Base-by-base conservation (phyloP, 306 rosid species). In the Rosa multiflora region DNA sequence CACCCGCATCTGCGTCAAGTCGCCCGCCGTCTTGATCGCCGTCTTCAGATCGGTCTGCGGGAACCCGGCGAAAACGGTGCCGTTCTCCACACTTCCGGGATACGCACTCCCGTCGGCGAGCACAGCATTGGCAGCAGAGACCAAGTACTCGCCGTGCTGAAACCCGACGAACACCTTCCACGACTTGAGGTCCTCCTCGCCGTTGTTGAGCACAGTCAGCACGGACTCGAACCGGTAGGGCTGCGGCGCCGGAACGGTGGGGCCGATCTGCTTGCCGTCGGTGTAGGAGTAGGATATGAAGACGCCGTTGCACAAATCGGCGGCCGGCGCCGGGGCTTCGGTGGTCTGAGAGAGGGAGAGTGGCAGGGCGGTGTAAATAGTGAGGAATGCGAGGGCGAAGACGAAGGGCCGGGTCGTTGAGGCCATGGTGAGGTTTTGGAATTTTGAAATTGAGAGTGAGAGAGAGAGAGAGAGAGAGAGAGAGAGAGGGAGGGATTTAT, bases 21-120 rank as follows among this genome's bases (percentile, higher is more conserved):
- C 99, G 0, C 99, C 99, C 1, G 99, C 99, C 0, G 99, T 96
- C 77, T 90, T 88, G 18, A 84, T 86, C 67, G 99, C 99, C 53
- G 99, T 91, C 80, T 90, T 90, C 78, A 96, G 96, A 83, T 96
- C 98, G 1, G 94, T 87, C 93, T 76, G 75, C 7, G 99, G 93
- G 12, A 71, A 90, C 4, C 99, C 99, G 0, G 92, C 90, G 2
- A 96, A 88, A 52, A 91, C 66, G 8, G 98, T 93, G 20, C 97
- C 99, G 73, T 93, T 96, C 0, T 88, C 94, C 5, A 96, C 97
- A 3, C 64, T 46, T 26, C 88, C 94, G 3, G 98, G 99, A 42
- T 88, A 39, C 8, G 52, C 68, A 0, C 77, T 76, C 37, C 98
- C 98, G 62, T 88, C 98, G 2, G 88, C 82, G 40, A 91, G 79